Base-by-base conservation (phyloP, 768 basidiomycete species). In the Rhizopogon salebrosus region DNA sequence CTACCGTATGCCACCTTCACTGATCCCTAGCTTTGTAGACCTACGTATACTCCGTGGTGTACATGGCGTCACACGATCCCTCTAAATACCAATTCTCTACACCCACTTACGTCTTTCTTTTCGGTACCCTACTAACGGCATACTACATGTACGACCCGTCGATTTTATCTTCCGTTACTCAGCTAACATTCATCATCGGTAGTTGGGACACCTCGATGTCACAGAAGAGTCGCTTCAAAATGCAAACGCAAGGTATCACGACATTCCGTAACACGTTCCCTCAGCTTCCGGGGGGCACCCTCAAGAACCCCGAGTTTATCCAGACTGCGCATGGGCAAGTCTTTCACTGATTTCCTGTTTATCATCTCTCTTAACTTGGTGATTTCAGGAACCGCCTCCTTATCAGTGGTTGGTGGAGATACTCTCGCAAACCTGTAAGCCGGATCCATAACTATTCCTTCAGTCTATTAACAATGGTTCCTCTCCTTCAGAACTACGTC, bases 181-280 rank as follows among this genome's bases (percentile, higher is more conserved):
- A 22, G 7, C 43, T 57, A 26, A 66, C 41, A 1, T n/a, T 23
- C 2, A 22, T 26, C 31, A n/a, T 39, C 35, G n/a, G 35, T 41
- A 93, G 91, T 62, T 98, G 90, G 80, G 97, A 99, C 61, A 87
- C 90, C 16, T 78, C 93, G 2, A 95, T 94, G 92, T 84, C 92
- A 3, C 95, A 98, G 66, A 98, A 99, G 75, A 94, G 91, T 58
- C 85, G 85, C 57, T 98, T 98, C 81, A 95, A 97, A 68, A 95
- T 98, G 89, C 89, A 95, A 66, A 88, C 88, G 36, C 91, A 93
- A 62, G 95, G 93, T 20, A 90, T 89, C 59, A 85, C 80, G 61
- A 79, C 75, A 36, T 88, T 85, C 74, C 88, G 97, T 63, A 86
- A 86, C 62, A 87, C 94, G 0, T 98, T 98, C 85, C 97, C 97